phyloP scores from a whole-genome alignment of 768 basidiomycete genomes.

The Kwoniella sp. region DNA sequence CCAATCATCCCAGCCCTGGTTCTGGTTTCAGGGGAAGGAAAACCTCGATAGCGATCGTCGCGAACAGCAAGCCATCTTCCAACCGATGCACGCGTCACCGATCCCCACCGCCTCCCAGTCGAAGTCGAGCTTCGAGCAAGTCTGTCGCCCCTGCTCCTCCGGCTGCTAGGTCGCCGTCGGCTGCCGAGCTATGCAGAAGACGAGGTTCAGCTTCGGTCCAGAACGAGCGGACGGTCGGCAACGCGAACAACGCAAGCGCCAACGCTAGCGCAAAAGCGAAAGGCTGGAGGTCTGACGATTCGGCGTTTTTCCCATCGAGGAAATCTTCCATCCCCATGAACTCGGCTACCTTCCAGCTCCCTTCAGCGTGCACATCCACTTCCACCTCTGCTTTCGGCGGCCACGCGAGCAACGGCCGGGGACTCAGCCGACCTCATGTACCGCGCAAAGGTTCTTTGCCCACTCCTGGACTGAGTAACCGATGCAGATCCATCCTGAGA shows the following conservation, averaged over 20 bases:
- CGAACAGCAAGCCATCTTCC: conserved; percentile 19
- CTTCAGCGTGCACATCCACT: conserved; percentile 3
- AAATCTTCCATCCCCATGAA: neutral
- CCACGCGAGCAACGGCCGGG: neutral
- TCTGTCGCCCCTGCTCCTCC: conserved; percentile 13
- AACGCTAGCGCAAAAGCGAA: neutral
- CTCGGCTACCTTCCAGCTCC: conserved; percentile 7
- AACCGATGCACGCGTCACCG: conserved; percentile 20
- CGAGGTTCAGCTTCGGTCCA: conserved; percentile 14
- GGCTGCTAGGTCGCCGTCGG: conserved; percentile 21
- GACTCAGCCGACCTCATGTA: neutral
- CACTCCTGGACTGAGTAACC: conserved; percentile 9
- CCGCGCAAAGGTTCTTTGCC: conserved; percentile 16
- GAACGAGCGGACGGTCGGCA: neutral
- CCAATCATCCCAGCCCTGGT: neutral
- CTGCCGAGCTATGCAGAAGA: conserved; percentile 18
- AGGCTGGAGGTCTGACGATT: conserved; percentile 27
- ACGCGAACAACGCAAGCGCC: conserved; percentile 5
- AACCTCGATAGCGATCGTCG: conserved; percentile 17
- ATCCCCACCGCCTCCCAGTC: conserved; percentile 21
- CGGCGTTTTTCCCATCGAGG: conserved; percentile 24
- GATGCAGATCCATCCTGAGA: conserved; percentile 15
- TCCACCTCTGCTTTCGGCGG: neutral
- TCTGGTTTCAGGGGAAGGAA: conserved; percentile 13
- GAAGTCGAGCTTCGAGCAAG: neutral